Conservation (phyloP, 345 rosid genomes). For the Limnanthes douglasii region DNA sequence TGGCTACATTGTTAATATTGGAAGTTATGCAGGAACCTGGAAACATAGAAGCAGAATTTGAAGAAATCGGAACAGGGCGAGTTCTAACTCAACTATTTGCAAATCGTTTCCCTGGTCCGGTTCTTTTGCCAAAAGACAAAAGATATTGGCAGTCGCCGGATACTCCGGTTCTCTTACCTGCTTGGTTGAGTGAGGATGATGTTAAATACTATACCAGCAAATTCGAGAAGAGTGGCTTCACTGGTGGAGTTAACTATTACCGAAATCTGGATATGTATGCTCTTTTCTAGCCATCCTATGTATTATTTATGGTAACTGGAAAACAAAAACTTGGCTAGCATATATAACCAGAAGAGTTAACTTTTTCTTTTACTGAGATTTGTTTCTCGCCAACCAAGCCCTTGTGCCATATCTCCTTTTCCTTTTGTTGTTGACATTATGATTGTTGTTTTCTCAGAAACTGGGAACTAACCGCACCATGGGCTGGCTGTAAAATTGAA, state of each 20-base stretch:
- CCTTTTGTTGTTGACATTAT: neutral
- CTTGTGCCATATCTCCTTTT: neutral
- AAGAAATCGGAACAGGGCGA: conserved; percentile 19
- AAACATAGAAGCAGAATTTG: conserved; percentile 50
- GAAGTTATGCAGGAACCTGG: conserved; percentile 31
- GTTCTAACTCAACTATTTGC: conserved; percentile 36
- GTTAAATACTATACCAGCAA: conserved; percentile 29
- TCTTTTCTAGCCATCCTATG: neutral
- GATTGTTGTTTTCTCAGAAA: conserved; percentile 22
- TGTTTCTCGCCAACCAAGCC: neutral
- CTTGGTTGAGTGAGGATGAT: conserved; percentile 59
- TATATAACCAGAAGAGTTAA: too few species aligned
- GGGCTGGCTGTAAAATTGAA: conserved; percentile 33
- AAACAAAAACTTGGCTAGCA: too few species aligned
- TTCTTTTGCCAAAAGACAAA: conserved; percentile 31
- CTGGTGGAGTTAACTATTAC: conserved; percentile 72
- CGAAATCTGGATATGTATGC: conserved; percentile 45
- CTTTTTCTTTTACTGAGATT: neutral
- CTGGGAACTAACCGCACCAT: conserved; percentile 64
- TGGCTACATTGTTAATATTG: neutral
- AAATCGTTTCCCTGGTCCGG: conserved; percentile 34
- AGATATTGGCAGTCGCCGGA: conserved; percentile 18
- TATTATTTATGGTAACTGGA: neutral
- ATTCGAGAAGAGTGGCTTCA: conserved; percentile 51
- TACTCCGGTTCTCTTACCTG: conserved; percentile 24